Percentiles rank a stretch among this genome's conserved stretches.
Conservation (phyloP, 352 stramenopile species). For the Peronospora tabacina region DNA sequence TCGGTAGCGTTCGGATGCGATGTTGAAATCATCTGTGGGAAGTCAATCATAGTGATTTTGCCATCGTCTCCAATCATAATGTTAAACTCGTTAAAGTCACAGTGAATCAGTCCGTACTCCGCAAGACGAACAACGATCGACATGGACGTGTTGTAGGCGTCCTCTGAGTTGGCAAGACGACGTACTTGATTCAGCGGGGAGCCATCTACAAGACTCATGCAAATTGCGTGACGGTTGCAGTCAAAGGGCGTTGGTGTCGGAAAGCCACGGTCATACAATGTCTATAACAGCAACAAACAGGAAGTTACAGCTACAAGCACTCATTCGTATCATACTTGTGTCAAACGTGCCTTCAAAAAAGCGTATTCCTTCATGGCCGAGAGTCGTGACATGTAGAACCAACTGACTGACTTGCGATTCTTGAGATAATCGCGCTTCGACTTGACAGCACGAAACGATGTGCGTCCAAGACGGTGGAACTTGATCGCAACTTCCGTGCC, state of each 20-base stretch:
- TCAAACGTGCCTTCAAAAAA: constrained; percentile 91
- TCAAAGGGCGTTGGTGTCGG: constrained; percentile 96
- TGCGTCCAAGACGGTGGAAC: constrained; percentile 98
- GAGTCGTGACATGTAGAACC: constrained; percentile 99
- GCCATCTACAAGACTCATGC: constrained; percentile 94
- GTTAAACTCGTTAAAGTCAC: constrained; percentile 99
- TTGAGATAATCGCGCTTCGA: constrained; percentile 98
- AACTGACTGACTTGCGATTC: constrained; percentile 91
- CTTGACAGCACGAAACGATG: constrained; percentile 95
- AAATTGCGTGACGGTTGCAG: constrained; percentile 96
- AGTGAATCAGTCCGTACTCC: constrained; percentile 97
- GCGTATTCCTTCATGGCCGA: constrained; percentile 98
- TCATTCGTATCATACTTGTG: neutral
- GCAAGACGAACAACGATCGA: constrained; percentile 95
- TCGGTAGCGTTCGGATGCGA: constrained; percentile 96
- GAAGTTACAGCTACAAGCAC: neutral
- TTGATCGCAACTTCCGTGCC: constrained; percentile 98
- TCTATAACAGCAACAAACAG: constrained; percentile 27
- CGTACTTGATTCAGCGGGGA: constrained; percentile 95
- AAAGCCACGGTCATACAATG: constrained; percentile 94
- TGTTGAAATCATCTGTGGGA: constrained; percentile 99
- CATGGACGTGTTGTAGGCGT: constrained; percentile 94
- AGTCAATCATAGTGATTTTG: constrained; percentile 99
- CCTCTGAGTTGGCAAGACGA: constrained; percentile 86
- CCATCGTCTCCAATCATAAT: constrained; percentile 93